phyloP scores from a whole-genome alignment of 2,329 filamentous ascomycete genomes.

The Delphinella strobiligena region DNA sequence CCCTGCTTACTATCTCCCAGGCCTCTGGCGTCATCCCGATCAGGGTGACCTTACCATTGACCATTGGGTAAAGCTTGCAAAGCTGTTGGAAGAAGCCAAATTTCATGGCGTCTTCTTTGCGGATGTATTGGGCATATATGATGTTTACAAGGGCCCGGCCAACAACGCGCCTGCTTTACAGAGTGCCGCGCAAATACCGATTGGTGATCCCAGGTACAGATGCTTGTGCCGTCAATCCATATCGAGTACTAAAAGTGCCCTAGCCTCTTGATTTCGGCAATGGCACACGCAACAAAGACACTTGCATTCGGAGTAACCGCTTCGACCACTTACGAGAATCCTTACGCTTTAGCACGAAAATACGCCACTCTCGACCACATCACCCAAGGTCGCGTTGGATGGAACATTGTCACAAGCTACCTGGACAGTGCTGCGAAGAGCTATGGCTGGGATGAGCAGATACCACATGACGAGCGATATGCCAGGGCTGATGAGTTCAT shows the following conservation, averaged over 20 bases:
- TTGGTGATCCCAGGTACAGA: slow-evolving; percentile 52
- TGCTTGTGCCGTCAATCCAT: background rate
- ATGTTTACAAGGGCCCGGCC: slow-evolving; percentile 52
- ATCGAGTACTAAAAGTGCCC: background rate
- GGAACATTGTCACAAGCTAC: slow-evolving; percentile 53
- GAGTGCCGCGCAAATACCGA: slow-evolving; percentile 53
- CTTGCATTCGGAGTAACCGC: slow-evolving; percentile 59
- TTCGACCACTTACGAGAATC: slow-evolving; percentile 56
- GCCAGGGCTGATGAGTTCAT: slow-evolving; percentile 52
- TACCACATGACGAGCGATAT: slow-evolving; percentile 55
- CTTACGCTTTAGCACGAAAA: slow-evolving; percentile 54
- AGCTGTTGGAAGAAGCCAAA: slow-evolving; percentile 47
- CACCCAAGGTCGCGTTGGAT: slow-evolving; percentile 41
- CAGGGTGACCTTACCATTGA: slow-evolving; percentile 29
- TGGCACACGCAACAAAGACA: slow-evolving; percentile 54
- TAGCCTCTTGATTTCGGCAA: slow-evolving; percentile 40
- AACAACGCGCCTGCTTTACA: background rate
- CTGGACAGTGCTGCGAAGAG: slow-evolving; percentile 55
- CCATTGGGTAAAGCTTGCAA: slow-evolving; percentile 47
- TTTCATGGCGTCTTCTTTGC: slow-evolving; percentile 58
- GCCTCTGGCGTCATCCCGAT: slow-evolving; percentile 19
- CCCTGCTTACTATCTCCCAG: slow-evolving; percentile 8
- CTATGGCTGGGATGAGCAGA: slow-evolving; percentile 44
- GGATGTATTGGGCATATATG: slow-evolving; percentile 54
- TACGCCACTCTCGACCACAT: slow-evolving; percentile 56